Conservation (phyloP, 208 protist species). For the Novymonas esmeraldas region DNA sequence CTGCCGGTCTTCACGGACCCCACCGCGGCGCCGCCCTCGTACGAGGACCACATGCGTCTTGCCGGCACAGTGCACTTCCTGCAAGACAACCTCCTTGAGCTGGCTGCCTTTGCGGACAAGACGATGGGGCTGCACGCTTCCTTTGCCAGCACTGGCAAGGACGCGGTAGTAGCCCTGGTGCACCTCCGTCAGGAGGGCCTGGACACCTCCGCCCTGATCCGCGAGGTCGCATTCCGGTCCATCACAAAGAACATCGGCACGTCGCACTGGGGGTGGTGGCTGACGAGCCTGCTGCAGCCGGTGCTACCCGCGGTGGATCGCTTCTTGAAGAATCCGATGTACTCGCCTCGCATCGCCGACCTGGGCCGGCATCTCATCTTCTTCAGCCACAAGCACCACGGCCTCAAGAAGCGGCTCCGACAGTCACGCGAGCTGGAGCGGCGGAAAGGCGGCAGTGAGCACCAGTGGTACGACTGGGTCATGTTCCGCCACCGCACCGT, state of each 20-base stretch:
- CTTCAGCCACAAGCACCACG: conserved; percentile 90
- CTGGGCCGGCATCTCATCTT: conserved; percentile 89
- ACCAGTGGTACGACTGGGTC: conserved; percentile 91
- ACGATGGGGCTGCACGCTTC: conserved; percentile 73
- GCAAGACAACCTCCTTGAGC: conserved; percentile 64
- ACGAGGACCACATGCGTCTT: conserved; percentile 82
- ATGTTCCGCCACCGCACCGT: conserved; percentile 89
- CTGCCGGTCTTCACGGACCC: conserved; percentile 57
- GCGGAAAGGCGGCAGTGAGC: conserved; percentile 79
- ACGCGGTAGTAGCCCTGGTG: conserved; percentile 47
- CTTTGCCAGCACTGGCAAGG: conserved; percentile 51
- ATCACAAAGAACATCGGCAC: conserved; percentile 86
- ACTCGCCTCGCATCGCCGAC: conserved; percentile 87
- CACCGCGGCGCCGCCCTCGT: conserved; percentile 35
- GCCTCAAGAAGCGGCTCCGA: conserved; percentile 69
- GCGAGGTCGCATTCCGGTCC: conserved; percentile 83
- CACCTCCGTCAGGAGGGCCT: conserved; percentile 79
- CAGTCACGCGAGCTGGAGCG: conserved; percentile 82
- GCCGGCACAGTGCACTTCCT: conserved; percentile 80
- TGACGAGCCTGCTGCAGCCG: conserved; percentile 64
- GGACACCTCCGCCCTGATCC: conserved; percentile 74
- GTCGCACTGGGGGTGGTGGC: conserved; percentile 91
- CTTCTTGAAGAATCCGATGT: conserved; percentile 88
- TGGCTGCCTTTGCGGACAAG: conserved; percentile 53
- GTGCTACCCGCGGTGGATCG: conserved; percentile 67